A percentile compares a stretch with the other conserved stretches of the same genome.
Conservation (phyloP, 345 rosid genomes). For the Pseudoturritis turrita region DNA sequence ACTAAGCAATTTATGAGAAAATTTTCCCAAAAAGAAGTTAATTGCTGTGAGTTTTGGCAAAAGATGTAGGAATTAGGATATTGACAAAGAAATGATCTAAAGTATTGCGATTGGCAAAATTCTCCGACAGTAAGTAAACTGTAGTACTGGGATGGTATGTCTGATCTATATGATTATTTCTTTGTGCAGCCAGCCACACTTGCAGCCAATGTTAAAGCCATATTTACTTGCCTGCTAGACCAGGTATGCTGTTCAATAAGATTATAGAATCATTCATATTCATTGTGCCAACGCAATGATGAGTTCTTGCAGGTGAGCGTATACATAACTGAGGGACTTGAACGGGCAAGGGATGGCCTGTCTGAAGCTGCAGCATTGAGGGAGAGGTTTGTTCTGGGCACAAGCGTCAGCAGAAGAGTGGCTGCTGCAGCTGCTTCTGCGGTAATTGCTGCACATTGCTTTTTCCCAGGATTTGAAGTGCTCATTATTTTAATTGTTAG, state of each 20-base stretch:
- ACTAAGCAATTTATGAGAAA: neutral
- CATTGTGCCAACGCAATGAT: slow-evolving; percentile 19
- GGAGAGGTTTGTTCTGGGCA: slow-evolving; percentile 92
- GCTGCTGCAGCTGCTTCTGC: slow-evolving; percentile 99
- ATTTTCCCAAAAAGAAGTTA: neutral
- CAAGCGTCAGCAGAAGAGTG: slow-evolving; percentile 84
- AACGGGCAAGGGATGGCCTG: slow-evolving; percentile 88
- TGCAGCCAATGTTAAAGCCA: slow-evolving; percentile 80
- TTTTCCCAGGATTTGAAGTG: neutral
- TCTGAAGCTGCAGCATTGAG: slow-evolving; percentile 91
- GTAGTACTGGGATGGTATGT: neutral
- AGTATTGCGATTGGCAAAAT: neutral
- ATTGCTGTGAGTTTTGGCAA: neutral
- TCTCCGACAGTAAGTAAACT: neutral
- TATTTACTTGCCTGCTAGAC: slow-evolving; percentile 85
- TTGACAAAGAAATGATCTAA: neutral
- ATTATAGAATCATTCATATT: slow-evolving; percentile 20
- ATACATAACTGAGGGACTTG: slow-evolving; percentile 94
- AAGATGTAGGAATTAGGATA: neutral
- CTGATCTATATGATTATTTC: slow-evolving; percentile 8
- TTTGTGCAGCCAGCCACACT: slow-evolving; percentile 67
- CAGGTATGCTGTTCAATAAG: slow-evolving; percentile 56
- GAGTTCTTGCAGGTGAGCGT: slow-evolving; percentile 63
- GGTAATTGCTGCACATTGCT: slow-evolving; percentile 37
- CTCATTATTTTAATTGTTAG: slow-evolving; percentile 1